These are phyloP conservation scores for Fusarium sp. DNA, from an alignment of 2,329 filamentous ascomycete species.

Conservation along the genomic window DNA sequence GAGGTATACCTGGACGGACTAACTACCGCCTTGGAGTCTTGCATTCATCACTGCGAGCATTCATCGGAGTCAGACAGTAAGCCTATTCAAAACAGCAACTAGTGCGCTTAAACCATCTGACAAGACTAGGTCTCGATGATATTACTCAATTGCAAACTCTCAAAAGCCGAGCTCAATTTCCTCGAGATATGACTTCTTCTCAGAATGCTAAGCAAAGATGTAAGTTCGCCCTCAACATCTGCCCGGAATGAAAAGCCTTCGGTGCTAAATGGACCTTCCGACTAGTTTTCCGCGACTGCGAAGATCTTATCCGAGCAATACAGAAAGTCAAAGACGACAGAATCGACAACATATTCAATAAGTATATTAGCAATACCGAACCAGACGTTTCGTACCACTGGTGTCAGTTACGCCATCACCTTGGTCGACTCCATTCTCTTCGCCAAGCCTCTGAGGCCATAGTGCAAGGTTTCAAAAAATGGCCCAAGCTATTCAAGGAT, in stretches of 20 bases:
- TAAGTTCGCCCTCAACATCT: background rate
- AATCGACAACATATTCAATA: background rate
- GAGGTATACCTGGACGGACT: conserved; percentile 4
- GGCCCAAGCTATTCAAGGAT: conserved; percentile 2
- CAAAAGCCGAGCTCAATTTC: background rate
- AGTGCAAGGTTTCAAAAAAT: background rate
- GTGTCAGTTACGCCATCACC: conserved; percentile 8
- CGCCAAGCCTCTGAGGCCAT: conserved; percentile 4
- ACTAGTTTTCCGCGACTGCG: conserved; percentile 5
- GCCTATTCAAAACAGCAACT: background rate
- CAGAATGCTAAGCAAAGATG: background rate
- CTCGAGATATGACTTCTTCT: conserved; percentile 5
- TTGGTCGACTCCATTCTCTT: conserved; percentile 7
- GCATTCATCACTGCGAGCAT: background rate
- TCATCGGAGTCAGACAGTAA: background rate
- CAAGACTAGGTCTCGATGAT: background rate
- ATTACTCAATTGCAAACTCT: background rate
- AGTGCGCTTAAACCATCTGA: background rate
- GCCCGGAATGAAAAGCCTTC: background rate
- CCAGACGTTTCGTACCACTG: background rate
- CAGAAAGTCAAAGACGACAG: background rate
- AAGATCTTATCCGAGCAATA: conserved; percentile 10
- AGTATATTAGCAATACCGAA: background rate
- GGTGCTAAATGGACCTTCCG: background rate
- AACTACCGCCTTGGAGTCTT: background rate